These are phyloP conservation scores for Globisporangium perplexum DNA, from an alignment of 352 stramenopile species.

Conservation along the genomic window DNA sequence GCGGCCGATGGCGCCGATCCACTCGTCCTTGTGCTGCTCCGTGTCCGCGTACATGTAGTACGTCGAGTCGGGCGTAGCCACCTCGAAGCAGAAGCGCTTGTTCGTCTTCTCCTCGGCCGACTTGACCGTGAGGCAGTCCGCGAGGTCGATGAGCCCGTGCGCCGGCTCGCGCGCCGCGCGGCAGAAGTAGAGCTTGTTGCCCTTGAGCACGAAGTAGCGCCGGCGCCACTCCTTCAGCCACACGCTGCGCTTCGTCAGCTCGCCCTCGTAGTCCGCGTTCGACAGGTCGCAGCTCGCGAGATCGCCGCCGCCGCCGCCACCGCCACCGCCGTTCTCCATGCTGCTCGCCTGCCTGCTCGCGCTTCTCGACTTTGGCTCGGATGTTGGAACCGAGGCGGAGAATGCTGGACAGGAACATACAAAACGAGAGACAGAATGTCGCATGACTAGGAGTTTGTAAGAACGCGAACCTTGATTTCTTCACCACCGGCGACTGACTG, in stretches of 20 bases:
- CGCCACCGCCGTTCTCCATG: not conserved
- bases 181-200: conserved; percentile 90
- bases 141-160: conserved; percentile 87
- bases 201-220: conserved; percentile 89
- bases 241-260: conserved; percentile 88
- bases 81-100: conserved; percentile 89
- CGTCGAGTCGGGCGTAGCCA: conserved; percentile 82
- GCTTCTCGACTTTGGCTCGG: not conserved
- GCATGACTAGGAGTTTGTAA: too few relatives aligned
- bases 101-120: conserved; percentile 90
- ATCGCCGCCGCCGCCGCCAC: conserved; percentile 19
- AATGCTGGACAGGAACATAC: too few relatives aligned
- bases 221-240: conserved; percentile 91
- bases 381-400: not conserved
- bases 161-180: conserved; percentile 62
- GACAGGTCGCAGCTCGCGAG: conserved; percentile 74
- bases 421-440: too few relatives aligned
- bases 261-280: conserved; percentile 81
- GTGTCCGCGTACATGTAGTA: conserved; percentile 92
- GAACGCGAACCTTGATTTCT: too few relatives aligned
- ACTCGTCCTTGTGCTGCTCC: conserved; percentile 91
- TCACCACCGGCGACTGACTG: too few relatives aligned
- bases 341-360: not conserved
- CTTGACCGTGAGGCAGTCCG: conserved; percentile 89
- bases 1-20: conserved; percentile 94